phyloP scores from a whole-genome alignment of 192 early-diverging fungal genomes.

The Podila horticola region DNA sequence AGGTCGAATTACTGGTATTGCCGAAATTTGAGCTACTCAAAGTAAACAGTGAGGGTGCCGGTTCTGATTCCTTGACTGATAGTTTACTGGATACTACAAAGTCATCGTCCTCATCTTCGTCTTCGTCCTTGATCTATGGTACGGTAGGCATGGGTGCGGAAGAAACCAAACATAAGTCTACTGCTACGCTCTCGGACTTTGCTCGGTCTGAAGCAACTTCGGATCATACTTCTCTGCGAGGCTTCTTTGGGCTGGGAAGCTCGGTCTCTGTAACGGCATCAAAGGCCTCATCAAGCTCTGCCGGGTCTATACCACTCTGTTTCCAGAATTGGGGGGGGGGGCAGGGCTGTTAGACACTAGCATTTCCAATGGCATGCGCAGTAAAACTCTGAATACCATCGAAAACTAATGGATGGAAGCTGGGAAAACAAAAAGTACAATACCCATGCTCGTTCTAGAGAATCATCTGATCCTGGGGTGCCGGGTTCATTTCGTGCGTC shows the following conservation, averaged over 20 bases:
- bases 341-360: background rate
- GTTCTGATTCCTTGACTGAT: no score
- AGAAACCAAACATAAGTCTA: background rate
- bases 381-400: background rate
- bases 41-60: no score
- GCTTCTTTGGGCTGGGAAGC: conserved; percentile 22
- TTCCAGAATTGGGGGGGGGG: background rate
- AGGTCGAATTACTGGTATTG: background rate
- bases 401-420: background rate
- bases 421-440: background rate
- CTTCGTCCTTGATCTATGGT: background rate
- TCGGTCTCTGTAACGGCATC: conserved; percentile 4
- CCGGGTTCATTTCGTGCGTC: conserved; percentile 6
- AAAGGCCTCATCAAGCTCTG: conserved; percentile 15
- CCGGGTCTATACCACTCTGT: conserved; percentile 23
- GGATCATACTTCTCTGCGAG: conserved; percentile 28
- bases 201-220: background rate
- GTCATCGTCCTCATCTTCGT: background rate
- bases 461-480: conserved; percentile 26
- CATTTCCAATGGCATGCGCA: background rate
- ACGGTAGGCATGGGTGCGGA: background rate
- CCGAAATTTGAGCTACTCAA: background rate
- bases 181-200: background rate
- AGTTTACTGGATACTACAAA: background rate
- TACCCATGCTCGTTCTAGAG: conserved; percentile 43